Evolutionary conservation across 2,329 filamentous ascomycete genomes (phyloP).

Genomic region (Penicillium brasilianum): DNA sequence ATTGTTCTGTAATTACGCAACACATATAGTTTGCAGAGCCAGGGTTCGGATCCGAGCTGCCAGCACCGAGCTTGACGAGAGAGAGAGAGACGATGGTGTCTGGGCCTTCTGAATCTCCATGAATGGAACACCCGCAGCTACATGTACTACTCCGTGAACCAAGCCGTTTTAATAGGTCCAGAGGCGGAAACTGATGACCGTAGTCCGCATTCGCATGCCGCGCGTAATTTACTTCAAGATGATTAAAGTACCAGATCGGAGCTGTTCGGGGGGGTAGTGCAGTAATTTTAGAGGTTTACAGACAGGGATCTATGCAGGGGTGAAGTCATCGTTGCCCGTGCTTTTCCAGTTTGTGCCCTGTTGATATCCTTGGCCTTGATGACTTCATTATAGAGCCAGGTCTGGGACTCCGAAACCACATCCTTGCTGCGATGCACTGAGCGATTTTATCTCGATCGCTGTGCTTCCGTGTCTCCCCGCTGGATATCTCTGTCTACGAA

Average conservation of each 20-base stretch:
- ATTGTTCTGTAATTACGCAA: not conserved
- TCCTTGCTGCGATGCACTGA: not conserved
- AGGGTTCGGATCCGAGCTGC: not conserved
- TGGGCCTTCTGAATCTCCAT: not conserved
- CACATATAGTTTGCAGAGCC: not conserved
- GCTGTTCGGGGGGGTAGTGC: conserved; percentile 11
- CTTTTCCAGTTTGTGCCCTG: not conserved
- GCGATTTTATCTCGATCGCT: not conserved
- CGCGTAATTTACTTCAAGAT: conserved; percentile 1
- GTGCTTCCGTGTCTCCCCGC: not conserved
- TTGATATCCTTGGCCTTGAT: not conserved
- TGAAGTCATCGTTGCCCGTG: conserved; percentile 17
- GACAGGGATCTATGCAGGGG: conserved; percentile 29
- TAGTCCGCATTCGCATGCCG: not conserved
- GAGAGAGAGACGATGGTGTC: not conserved
- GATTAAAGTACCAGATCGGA: conserved; percentile 4
- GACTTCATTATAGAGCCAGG: not conserved
- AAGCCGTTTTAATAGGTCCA: not conserved
- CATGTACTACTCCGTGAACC: not conserved
- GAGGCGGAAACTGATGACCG: not conserved
- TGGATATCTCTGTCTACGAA: not conserved
- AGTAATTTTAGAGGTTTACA: conserved; percentile 9
- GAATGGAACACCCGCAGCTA: not conserved
- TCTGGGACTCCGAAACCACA: not conserved
- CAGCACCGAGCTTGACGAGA: not conserved